Conservation (phyloP, 306 rosid genomes). For the Castanea mollissima region DNA sequence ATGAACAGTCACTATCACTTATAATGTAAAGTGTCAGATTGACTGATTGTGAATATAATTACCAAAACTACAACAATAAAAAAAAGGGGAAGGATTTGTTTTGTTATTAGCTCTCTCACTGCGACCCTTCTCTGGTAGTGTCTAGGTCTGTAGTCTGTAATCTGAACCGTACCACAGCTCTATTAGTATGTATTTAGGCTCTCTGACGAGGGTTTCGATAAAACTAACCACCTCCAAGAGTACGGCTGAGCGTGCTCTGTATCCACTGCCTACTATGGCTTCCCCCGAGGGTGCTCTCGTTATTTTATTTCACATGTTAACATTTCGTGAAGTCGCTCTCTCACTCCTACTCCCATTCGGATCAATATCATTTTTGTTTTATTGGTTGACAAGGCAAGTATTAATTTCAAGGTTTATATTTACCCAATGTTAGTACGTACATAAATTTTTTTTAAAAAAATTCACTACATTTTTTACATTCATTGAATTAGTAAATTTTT, state of each 20-base stretch:
- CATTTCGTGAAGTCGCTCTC: not conserved
- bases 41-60: conserved; percentile 26
- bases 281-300: not conserved
- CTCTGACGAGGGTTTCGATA: not conserved
- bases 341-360: not conserved
- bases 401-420: not conserved
- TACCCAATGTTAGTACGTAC: no score
- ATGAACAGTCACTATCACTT: conserved; percentile 51
- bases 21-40: conserved; percentile 17
- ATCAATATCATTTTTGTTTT: not conserved
- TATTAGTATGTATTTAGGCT: not conserved
- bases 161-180: not conserved
- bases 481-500: no score
- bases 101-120: not conserved
- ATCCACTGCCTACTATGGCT: not conserved
- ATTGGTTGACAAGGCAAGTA: not conserved
- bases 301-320: no score
- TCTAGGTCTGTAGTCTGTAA: no score
- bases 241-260: conserved; percentile 12
- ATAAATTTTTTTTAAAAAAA: no score
- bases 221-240: not conserved
- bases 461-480: no score
- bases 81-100: not conserved
- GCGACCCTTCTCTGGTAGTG: not conserved
- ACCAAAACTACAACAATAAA: not conserved